Evolutionary conservation across 2,329 filamentous ascomycete species (phyloP).

Genomic region (Beauveria varroae): DNA sequence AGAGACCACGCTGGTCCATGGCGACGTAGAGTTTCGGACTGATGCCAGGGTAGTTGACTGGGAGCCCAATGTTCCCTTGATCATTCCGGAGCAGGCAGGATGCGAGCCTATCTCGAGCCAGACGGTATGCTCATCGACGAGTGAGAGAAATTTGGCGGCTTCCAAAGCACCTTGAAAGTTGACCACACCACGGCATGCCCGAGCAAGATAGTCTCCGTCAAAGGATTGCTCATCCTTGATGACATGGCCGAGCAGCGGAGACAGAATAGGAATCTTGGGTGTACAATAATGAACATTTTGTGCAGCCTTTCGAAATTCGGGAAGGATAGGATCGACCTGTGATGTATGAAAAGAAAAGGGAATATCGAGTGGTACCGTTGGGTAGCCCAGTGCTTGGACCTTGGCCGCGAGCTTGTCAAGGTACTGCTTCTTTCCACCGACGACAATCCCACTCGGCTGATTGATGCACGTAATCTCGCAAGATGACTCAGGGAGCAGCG

Average conservation of each 20-base stretch:
- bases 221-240: conserved; percentile 34
- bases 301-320: not conserved
- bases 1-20: not conserved
- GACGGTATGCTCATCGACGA: conserved; percentile 44
- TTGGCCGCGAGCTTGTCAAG: not conserved
- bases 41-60: not conserved
- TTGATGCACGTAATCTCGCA: conserved; percentile 62
- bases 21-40: not conserved
- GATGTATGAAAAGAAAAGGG: not conserved
- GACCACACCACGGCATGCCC: conserved; percentile 51
- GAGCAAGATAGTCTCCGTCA: conserved; percentile 37
- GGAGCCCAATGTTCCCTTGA: conserved; percentile 50
- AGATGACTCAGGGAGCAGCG: conserved; percentile 35
- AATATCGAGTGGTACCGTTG: not conserved
- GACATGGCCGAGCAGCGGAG: conserved; percentile 32
- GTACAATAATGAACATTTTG: not conserved
- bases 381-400: not conserved
- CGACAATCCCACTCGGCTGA: conserved; percentile 62
- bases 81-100: conserved; percentile 58
- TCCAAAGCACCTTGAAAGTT: conserved; percentile 54
- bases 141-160: not conserved
- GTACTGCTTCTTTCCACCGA: conserved; percentile 23
- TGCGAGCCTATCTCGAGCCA: conserved; percentile 66
- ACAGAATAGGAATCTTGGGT: conserved; percentile 14
- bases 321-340: conserved; percentile 3